Percentiles rank a stretch among this genome's conserved stretches.
These are phyloP conservation scores for Patellifolia procumbens DNA, from an alignment of 179 eudicot species.

Conservation along the genomic window DNA sequence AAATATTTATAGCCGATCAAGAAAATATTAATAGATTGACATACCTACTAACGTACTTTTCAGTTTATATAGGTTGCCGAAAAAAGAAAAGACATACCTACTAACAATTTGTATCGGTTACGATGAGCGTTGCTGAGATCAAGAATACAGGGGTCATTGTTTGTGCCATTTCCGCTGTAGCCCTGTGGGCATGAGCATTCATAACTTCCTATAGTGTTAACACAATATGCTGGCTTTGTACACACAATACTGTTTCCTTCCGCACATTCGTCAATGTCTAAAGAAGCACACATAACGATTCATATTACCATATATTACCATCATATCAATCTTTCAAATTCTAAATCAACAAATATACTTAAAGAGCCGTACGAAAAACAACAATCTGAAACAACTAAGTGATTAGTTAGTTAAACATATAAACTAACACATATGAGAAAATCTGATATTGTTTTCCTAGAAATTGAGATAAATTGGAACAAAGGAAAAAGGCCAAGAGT, in stretches of 20 bases:
- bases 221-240: conserved; percentile 5
- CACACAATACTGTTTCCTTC: background rate
- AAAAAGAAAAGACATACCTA: conserved; percentile 19
- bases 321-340: background rate
- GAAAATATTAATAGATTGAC: background rate
- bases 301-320: conserved; percentile 1
- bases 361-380: too few relatives aligned
- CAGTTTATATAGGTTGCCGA: too few relatives aligned
- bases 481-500: too few relatives aligned
- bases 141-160: conserved; percentile 1
- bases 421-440: too few relatives aligned
- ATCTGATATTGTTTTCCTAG: too few relatives aligned
- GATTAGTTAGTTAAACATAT: too few relatives aligned
- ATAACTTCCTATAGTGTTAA: conserved; percentile 15
- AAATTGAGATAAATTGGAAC: too few relatives aligned
- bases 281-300: background rate
- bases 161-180: conserved; percentile 9
- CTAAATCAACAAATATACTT: background rate
- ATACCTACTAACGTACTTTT: conserved; percentile 17
- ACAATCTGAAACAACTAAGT: too few relatives aligned
- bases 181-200: conserved; percentile 9
- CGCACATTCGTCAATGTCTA: conserved; percentile 16
- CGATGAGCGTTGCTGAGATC: background rate
- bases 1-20: too few relatives aligned
- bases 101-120: background rate